These are phyloP conservation scores for Penicillium sp. DNA, from an alignment of 2,329 filamentous ascomycete species.

Conservation along the genomic window DNA sequence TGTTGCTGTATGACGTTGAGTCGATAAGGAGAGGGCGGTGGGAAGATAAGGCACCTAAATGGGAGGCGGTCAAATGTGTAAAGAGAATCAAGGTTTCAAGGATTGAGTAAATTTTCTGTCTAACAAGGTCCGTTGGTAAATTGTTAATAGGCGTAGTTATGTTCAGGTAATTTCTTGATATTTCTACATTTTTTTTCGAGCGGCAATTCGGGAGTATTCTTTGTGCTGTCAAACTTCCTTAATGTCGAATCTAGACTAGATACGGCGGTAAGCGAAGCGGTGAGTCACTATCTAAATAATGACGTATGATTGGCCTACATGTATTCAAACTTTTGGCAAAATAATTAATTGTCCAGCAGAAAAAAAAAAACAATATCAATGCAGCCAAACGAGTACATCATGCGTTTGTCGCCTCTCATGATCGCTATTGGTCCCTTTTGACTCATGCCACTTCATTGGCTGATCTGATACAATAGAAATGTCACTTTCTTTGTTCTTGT, in stretches of 20 bases:
- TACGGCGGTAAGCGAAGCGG: not conserved
- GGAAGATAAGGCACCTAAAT: not conserved
- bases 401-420: not conserved
- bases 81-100: not conserved
- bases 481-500: not conserved
- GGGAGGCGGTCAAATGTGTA: not conserved
- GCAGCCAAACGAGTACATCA: not conserved
- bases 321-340: not conserved
- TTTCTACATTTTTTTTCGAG: not conserved
- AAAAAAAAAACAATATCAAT: slow-evolving; percentile 1
- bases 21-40: not conserved
- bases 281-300: fast-evolving
- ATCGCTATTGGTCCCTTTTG: not conserved
- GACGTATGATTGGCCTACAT: not conserved
- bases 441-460: not conserved
- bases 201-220: no score
- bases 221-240: not conserved
- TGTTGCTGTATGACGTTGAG: not conserved
- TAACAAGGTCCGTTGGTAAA: not conserved
- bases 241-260: not conserved
- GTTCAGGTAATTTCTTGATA: no score
- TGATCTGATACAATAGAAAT: not conserved
- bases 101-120: not conserved
- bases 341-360: not conserved
- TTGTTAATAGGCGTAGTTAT: not conserved